These are phyloP conservation scores for Botryosphaeria agaves DNA, from an alignment of 2,329 filamentous ascomycete species.

Conservation along the genomic window DNA sequence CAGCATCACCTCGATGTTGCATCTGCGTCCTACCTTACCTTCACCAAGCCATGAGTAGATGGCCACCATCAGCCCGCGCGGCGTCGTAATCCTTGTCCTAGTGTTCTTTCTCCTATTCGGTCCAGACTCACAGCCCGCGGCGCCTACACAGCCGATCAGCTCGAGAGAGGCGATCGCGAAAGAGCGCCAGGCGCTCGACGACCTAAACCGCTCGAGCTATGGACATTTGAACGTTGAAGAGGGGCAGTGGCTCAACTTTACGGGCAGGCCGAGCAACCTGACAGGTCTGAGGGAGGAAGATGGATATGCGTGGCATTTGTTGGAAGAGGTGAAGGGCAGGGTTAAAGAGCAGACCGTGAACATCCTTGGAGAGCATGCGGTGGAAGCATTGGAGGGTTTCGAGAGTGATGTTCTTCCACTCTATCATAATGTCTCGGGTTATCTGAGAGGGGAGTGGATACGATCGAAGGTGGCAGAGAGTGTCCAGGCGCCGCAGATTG, in stretches of 20 bases:
- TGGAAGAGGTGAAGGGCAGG: constrained; percentile 47
- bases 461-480: constrained; percentile 34
- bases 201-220: constrained; percentile 33
- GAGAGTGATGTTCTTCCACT: constrained; percentile 30
- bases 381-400: constrained; percentile 15
- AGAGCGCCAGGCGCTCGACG: constrained; percentile 31
- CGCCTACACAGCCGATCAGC: constrained; percentile 23
- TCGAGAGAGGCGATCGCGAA: constrained; percentile 30
- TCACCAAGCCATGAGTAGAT: too few species aligned
- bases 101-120: constrained; percentile 35
- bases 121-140: constrained; percentile 24
- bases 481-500: constrained; percentile 26
- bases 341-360: constrained; percentile 38
- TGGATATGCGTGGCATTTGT: constrained; percentile 60
- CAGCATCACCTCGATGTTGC: too few species aligned
- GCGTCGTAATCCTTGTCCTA: constrained; percentile 31
- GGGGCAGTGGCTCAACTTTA: constrained; percentile 28
- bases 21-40: too few species aligned
- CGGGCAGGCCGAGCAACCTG: too few species aligned
- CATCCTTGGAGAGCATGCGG: constrained; percentile 18
- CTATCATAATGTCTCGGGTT: constrained; percentile 69
- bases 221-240: constrained; percentile 30
- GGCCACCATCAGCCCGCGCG: constrained; percentile 27
- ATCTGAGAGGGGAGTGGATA: constrained; percentile 60
- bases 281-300: constrained; percentile 62